Conservation (phyloP, 2,329 filamentous ascomycete genomes). For the Aspergillus phoenicis region DNA sequence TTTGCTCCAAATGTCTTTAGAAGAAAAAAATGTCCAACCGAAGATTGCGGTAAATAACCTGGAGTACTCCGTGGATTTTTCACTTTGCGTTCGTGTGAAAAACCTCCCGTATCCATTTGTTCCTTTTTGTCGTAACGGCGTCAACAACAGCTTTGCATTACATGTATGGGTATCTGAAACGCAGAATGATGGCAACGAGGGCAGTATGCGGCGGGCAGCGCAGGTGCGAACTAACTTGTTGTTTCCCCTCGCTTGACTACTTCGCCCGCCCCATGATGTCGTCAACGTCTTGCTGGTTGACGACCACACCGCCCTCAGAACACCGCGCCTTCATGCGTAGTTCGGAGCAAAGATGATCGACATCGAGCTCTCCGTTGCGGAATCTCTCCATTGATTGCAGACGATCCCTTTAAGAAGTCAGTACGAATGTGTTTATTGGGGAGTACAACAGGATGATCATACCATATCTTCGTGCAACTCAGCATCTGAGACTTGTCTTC, state of each 20-base stretch:
- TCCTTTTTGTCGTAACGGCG: slow-evolving; percentile 6
- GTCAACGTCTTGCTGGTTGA: slow-evolving; percentile 87
- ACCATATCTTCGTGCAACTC: slow-evolving; percentile 93
- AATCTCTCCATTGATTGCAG: slow-evolving; percentile 84
- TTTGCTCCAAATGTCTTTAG: not conserved
- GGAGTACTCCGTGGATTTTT: not conserved
- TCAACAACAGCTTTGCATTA: slow-evolving; percentile 8
- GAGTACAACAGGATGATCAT: slow-evolving; percentile 43
- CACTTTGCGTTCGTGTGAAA: not conserved
- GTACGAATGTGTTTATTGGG: not conserved
- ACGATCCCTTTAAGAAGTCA: slow-evolving; percentile 69
- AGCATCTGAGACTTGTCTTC: slow-evolving; percentile 67
- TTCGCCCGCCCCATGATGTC: slow-evolving; percentile 62
- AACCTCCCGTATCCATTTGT: slow-evolving; percentile 6
- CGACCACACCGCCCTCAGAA: slow-evolving; percentile 82
- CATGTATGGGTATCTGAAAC: slow-evolving; percentile 10
- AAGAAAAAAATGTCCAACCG: not conserved
- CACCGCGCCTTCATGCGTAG: slow-evolving; percentile 95
- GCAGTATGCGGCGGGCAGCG: not conserved
- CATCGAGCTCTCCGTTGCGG: slow-evolving; percentile 86
- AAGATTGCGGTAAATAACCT: slow-evolving; percentile 3
- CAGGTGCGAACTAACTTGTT: slow-evolving; percentile 1
- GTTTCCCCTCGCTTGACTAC: slow-evolving; percentile 16
- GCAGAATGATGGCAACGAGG: slow-evolving; percentile 8
- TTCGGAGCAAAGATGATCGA: slow-evolving; percentile 89